Evolutionary conservation across 495 filamentous ascomycete genomes (phyloP).

Genomic region (Annulohypoxylon maeteangense): DNA sequence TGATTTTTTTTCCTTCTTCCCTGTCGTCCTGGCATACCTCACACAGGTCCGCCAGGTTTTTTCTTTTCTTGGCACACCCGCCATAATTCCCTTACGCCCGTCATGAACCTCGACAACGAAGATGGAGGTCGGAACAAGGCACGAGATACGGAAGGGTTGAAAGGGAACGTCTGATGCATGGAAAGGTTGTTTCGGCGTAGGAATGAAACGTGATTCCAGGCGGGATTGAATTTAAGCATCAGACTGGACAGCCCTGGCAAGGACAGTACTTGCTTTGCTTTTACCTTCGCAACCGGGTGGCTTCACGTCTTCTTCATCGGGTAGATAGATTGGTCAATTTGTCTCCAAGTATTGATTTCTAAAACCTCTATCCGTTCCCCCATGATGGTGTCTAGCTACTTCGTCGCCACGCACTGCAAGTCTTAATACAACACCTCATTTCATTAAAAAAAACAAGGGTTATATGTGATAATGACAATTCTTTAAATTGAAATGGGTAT

Average conservation of each 20-base stretch:
- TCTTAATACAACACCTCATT: not conserved
- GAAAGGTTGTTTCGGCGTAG: constrained; percentile 47
- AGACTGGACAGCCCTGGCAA: constrained; percentile 38
- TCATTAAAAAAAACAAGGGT: not conserved
- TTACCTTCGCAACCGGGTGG: constrained; percentile 35
- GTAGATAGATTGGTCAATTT: constrained; percentile 51
- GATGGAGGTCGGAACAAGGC: constrained; percentile 31
- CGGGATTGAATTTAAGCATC: constrained; percentile 32
- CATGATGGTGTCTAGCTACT: constrained; percentile 8
- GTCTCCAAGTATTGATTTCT: constrained; percentile 41
- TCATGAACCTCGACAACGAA: constrained; percentile 37
- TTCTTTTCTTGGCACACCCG: constrained; percentile 26
- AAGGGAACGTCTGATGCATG: constrained; percentile 44
- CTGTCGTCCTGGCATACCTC: constrained; percentile 16
- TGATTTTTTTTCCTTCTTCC: constrained; percentile 29
- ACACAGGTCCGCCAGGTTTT: constrained; percentile 12
- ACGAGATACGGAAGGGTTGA: constrained; percentile 36
- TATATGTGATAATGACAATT: not conserved
- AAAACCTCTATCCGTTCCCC: not conserved
- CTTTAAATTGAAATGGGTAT: not conserved
- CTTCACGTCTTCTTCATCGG: constrained; percentile 24
- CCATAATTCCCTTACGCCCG: constrained; percentile 36
- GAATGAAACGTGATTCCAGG: constrained; percentile 43
- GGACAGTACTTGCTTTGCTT: constrained; percentile 36
- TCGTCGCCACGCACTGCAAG: not conserved